Evolutionary conservation across 768 basidiomycete species (phyloP), one percentile per base, ranked within the genome.

Genomic region (Tricholoma sp.): DNA sequence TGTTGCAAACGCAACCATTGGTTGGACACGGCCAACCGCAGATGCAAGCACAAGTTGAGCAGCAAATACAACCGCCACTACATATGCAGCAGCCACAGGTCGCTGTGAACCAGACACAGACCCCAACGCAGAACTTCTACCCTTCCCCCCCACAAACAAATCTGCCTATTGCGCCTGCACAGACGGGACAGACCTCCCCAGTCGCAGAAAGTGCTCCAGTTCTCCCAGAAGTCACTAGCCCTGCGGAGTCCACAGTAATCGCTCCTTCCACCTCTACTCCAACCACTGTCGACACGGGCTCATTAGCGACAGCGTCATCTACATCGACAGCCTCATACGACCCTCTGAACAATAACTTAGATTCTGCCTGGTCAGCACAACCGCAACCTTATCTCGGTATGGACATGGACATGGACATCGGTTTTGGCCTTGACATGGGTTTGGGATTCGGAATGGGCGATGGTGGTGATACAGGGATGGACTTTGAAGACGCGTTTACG

Each of bases 401-500:
- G 69, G 74, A 77, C 56, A 82, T 79, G 58, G 73, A 75, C 53
- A 78, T 86, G 72, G 76, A 78, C 59, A 74, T 75, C 50, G 73
- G 66, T 19, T 72, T 76, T 35, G 54, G 37, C 29, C 50, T 52
- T 31, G 58, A 41, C 47, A 56, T 53, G 43, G 32, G 21, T 11
- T 46, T 54, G 53, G 53, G 53, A 11, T 43, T 54, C 29, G 12
- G 39, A 9, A 45, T 54, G 41, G 45, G 53, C n/a, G 39, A 45
- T 22, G 45, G 53, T 9, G 53, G 54, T 14, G 58, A 50, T 14
- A 50, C n/a, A 24, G 56, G 58, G 19, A 72, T 78, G 69, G 82
- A 81, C 43, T 82, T 82, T 53, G 83, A 85, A 32, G 80, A 83
- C 19, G 79, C 76, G 1, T 86, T 93, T 63, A 92, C 91, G 0